Evolutionary conservation across 2,329 filamentous ascomycete species (phyloP), one percentile per base, ranked within the genome.

Genomic region (Colletotrichum sansevieriae): DNA sequence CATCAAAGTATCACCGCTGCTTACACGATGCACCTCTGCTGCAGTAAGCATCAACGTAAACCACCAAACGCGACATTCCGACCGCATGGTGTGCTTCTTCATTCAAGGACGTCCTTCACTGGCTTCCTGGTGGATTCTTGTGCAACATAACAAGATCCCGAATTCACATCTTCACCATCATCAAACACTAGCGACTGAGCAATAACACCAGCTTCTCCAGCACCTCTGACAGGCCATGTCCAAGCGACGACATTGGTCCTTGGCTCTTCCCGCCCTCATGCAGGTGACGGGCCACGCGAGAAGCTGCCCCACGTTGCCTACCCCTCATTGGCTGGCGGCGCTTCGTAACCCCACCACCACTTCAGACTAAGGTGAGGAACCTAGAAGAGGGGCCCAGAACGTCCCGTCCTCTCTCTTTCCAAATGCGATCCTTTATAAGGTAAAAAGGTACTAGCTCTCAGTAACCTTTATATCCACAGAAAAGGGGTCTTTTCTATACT

Each of bases 281-380:
- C 65, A 65, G 61, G 65, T 65, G 61, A 68, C 54, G 49, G 62
- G 41, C 62, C 33, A 65, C 47, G 58, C 55, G 41, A 65, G 43
- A 54, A 51, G 49, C 43, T 63, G 44, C 63, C 51, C 63, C 43
- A 68, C 63, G 25, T 15, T 25, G 22, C 18, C 11, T 44, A n/a
- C 37, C 67, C 44, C 56, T 61, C 46, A 68, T 70, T 67, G 67
- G 64, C 39, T 52, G n/a, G n/a, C n/a, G 67, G 67, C 67, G 56
- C 67, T 70, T 62, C 58, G 67, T 52, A 20, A 43, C 37, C 67
- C 67, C 67, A 68, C 62, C 43, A 49, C 29, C 7, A 39, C 20
- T n/a, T 49, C 47, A 39, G 22, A 33, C 55, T 43, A n/a, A n/a
- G n/a, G n/a, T n/a, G n/a, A n/a, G n/a, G n/a, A 37, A 29, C 5